phyloP scores from a whole-genome alignment of 257 asterid species.

The Solanum medicagineum region DNA sequence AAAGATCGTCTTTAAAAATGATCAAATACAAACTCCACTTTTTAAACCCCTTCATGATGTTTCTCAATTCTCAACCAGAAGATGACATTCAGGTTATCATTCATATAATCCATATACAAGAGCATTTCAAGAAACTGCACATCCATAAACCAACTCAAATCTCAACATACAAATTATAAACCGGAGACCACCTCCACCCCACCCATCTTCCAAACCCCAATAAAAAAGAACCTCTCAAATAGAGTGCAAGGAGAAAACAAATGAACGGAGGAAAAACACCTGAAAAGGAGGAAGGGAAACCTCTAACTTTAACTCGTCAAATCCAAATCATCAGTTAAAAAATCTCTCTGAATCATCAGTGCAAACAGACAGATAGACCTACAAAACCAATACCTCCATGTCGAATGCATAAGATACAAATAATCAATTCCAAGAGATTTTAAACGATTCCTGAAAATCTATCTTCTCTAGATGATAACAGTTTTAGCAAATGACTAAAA shows the following conservation, averaged over 20 bases:
- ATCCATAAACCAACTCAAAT: background rate
- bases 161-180: background rate
- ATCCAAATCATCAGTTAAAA: background rate
- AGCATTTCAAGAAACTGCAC: background rate
- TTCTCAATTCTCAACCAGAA: background rate
- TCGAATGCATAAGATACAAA: background rate
- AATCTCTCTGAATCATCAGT: background rate
- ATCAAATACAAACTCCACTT: background rate
- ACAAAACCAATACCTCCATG: background rate
- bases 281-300: background rate
- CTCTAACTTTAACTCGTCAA: background rate
- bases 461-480: background rate
- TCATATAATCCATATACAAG: background rate
- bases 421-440: background rate
- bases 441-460: background rate
- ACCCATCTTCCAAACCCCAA: background rate
- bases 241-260: background rate
- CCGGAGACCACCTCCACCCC: background rate
- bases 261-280: background rate
- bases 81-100: background rate
- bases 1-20: background rate
- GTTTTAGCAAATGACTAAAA: background rate
- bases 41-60: background rate
- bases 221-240: background rate
- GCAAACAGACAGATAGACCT: background rate